Conservation (phyloP, 2,329 filamentous ascomycete genomes). For the Cladosporium colombiae region DNA sequence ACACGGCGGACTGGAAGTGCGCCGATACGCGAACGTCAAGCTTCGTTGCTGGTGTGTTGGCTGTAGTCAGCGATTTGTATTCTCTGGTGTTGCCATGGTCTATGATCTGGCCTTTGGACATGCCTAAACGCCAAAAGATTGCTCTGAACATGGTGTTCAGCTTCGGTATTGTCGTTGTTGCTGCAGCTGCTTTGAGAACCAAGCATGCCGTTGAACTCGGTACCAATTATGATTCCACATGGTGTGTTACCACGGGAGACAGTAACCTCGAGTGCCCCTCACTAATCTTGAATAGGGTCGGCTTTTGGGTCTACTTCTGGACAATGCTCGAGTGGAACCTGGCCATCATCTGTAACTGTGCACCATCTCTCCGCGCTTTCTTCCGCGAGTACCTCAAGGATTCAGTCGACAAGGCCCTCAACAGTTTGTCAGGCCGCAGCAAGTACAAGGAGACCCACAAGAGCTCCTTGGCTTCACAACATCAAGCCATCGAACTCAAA, state of each 20-base stretch:
- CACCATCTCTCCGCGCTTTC: slow-evolving; percentile 31
- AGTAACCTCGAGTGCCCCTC: not conserved
- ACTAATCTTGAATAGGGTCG: slow-evolving; percentile 24
- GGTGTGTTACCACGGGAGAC: not conserved
- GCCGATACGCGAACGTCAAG: slow-evolving; percentile 36
- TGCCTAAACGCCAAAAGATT: slow-evolving; percentile 44
- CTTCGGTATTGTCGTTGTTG: slow-evolving; percentile 34
- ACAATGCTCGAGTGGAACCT: slow-evolving; percentile 32
- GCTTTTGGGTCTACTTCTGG: slow-evolving; percentile 34
- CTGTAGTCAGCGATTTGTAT: slow-evolving; percentile 28
- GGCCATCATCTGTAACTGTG: slow-evolving; percentile 31
- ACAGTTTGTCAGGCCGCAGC: slow-evolving; percentile 17
- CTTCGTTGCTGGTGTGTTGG: slow-evolving; percentile 23
- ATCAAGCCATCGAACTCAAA: slow-evolving; percentile 12
- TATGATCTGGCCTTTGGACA: slow-evolving; percentile 46
- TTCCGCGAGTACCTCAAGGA: slow-evolving; percentile 24
- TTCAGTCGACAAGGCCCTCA: slow-evolving; percentile 23
- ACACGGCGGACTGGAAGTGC: slow-evolving; percentile 32
- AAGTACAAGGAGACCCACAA: slow-evolving; percentile 15
- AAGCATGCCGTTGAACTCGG: slow-evolving; percentile 31
- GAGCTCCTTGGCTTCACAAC: not conserved
- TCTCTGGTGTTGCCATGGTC: slow-evolving; percentile 33
- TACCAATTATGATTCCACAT: slow-evolving; percentile 20
- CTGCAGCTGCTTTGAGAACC: slow-evolving; percentile 36
- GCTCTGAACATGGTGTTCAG: slow-evolving; percentile 28